A percentile compares a stretch with the other conserved stretches of the same genome.
Evolutionary conservation across 78 protist genomes (phyloP).

Genomic region (slime mould (Dictyostelium discoideum)): DNA sequence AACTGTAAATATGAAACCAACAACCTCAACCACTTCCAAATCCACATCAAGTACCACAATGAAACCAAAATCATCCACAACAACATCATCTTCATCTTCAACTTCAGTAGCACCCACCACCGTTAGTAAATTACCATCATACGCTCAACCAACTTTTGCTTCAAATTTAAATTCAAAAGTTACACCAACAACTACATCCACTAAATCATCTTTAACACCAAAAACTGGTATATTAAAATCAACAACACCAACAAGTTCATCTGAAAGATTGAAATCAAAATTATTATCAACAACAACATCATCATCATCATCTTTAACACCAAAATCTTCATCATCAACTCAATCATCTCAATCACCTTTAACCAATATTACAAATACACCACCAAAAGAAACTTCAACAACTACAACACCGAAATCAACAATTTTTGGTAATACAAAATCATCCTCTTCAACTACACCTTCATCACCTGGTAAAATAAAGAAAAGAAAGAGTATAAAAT

Average conservation of each 20-base stretch:
- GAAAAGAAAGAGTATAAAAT: slow-evolving; percentile 42
- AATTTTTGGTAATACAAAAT: background rate
- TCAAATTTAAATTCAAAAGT: background rate
- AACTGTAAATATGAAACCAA: background rate
- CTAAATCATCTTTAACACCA: background rate
- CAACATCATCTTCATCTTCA: background rate
- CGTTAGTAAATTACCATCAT: background rate
- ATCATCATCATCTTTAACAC: background rate
- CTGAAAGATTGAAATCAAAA: slow-evolving; percentile 7
- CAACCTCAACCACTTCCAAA: background rate
- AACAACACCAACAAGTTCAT: background rate
- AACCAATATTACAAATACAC: slow-evolving; percentile 5
- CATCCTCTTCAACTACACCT: background rate
- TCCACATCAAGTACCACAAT: background rate
- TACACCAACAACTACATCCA: background rate
- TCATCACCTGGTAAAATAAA: slow-evolving; percentile 3
- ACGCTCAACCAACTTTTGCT: slow-evolving; percentile 34
- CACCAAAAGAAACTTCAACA: slow-evolving; percentile 20
- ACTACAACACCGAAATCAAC: background rate
- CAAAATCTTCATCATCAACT: slow-evolving; percentile 9
- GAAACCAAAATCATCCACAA: background rate
- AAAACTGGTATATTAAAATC: background rate
- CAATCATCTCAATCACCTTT: background rate
- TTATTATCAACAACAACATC: background rate
- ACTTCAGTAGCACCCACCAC: background rate